These are phyloP conservation scores for Persicaria tinctoria DNA, from an alignment of 148 eudicot genomes.

Conservation along the genomic window DNA sequence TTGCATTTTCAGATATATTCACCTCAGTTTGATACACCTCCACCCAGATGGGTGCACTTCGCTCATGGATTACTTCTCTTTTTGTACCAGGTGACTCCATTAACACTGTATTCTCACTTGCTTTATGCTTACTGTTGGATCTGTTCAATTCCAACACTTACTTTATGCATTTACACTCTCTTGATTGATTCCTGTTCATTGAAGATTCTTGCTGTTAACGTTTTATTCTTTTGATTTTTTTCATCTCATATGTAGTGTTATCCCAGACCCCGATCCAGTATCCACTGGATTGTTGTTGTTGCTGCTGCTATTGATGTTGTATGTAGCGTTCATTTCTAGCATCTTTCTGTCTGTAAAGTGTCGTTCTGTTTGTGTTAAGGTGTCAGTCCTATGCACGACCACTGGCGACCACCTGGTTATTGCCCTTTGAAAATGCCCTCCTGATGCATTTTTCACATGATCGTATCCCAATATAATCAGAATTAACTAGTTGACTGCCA, in stretches of 20 bases:
- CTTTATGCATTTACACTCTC: neutral
- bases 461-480: neutral
- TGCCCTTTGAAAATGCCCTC: neutral
- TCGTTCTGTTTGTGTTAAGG: neutral
- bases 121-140: neutral
- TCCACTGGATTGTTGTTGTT: too few relatives aligned
- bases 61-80: constrained; percentile 85
- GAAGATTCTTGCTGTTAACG: neutral
- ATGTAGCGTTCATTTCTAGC: neutral
- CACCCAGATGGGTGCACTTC: constrained; percentile 95
- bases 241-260: neutral
- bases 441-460: neutral
- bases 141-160: too few relatives aligned
- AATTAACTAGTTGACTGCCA: neutral
- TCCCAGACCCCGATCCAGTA: too few relatives aligned
- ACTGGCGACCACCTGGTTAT: neutral
- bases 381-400: neutral
- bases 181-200: neutral
- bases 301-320: too few relatives aligned
- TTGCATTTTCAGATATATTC: constrained; percentile 40
- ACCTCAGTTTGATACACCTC: constrained; percentile 80
- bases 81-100: constrained; percentile 65
- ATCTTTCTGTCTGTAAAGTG: neutral
- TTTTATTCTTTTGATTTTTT: neutral
- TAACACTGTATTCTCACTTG: neutral